These are phyloP conservation scores for Silybum marianum DNA, from an alignment of 129 eudicot species.

Conservation along the genomic window DNA sequence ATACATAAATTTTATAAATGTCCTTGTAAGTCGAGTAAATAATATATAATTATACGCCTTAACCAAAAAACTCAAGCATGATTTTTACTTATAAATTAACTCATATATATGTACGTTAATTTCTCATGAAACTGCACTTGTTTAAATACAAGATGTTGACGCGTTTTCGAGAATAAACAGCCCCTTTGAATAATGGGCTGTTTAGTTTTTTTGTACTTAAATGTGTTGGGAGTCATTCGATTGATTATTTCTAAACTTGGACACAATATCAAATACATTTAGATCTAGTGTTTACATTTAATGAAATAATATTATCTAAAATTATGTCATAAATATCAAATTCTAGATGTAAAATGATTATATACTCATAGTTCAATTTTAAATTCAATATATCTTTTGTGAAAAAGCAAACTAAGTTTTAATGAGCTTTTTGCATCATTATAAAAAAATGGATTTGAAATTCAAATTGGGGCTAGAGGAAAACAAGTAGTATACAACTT, in stretches of 20 bases:
- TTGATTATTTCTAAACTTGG: too few relatives aligned
- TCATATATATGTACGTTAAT: too few relatives aligned
- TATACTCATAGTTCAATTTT: background rate
- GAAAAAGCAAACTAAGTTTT: background rate
- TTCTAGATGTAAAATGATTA: too few relatives aligned
- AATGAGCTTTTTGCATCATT: background rate
- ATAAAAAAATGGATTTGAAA: too few relatives aligned
- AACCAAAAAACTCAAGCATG: too few relatives aligned
- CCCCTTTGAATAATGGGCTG: background rate
- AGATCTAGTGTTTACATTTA: background rate
- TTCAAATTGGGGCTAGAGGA: too few relatives aligned
- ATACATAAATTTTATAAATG: background rate
- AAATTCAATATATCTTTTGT: background rate
- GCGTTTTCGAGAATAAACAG: background rate
- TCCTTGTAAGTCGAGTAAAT: background rate
- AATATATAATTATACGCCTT: too few relatives aligned
- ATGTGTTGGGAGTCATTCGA: background rate
- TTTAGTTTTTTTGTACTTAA: background rate
- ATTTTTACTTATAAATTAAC: too few relatives aligned
- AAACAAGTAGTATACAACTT: background rate
- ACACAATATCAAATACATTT: background rate
- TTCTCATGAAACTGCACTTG: background rate
- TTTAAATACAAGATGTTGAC: too few relatives aligned
- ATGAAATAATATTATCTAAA: too few relatives aligned
- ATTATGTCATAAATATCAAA: too few relatives aligned